Evolutionary conservation across 2,329 filamentous ascomycete genomes (phyloP), one percentile per base, ranked within the genome.

Genomic region (Ascosphaera aggregata): DNA sequence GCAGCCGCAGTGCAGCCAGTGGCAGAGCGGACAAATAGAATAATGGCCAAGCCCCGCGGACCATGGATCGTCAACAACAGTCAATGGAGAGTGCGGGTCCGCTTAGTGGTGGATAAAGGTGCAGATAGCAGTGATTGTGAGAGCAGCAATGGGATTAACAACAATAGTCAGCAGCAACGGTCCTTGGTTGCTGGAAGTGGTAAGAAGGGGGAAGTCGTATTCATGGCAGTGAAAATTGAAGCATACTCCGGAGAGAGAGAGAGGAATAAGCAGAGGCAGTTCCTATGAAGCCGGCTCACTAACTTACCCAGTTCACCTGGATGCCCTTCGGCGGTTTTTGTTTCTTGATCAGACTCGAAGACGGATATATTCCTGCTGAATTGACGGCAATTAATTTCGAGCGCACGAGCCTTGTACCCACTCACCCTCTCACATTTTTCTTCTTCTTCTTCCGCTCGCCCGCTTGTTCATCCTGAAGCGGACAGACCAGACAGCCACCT

Each of bases 161-260:
- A 37, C 11, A 45, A 49, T 19, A 49, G 51, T 27, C 30, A 32
- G 30, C n/a, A n/a, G n/a, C n/a, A n/a, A n/a, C n/a, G n/a, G n/a
- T n/a, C n/a, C n/a, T n/a, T n/a, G n/a, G 30, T n/a, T 32, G 13
- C 30, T 32, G 44, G 47, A 3, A 61, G 57, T 49, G 50, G 45
- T 20, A 62, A 60, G 30, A 61, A 62, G 2, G 64, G 76, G 41
- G 77, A 86, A 56, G 76, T 80, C 42, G 65, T 81, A 17, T 64
- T 92, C 38, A 65, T 78, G 13, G 79, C 73, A 1, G 78, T 85
- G 24, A 82, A 80, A 54, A 52, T 92, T 18, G 78, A 91, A 46
- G 77, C 75, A 0, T 68, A 73, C 47, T 76, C 66, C 39, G 66
- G 64, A 5, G 72, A 86, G 55, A 62, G 64, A 43, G 65, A 65